Evolutionary conservation across 2,329 filamentous ascomycete genomes (phyloP), one percentile per base, ranked within the genome.

Genomic region (Hymenoscyphus albidus): DNA sequence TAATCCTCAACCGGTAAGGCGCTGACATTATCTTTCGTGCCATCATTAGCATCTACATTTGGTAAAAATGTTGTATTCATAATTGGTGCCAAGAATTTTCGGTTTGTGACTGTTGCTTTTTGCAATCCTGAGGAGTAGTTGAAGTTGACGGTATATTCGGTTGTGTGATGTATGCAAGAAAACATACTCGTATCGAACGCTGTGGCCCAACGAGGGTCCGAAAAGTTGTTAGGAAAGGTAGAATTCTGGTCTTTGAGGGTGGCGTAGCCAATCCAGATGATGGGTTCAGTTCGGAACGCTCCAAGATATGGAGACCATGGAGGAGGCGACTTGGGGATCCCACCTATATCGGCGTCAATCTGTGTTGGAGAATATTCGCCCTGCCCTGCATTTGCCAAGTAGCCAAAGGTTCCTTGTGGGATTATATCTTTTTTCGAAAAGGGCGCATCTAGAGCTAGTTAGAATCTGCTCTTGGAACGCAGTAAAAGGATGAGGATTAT

Each of bases 221-320:
- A 62, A 13, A 35, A 57, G 32, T 61, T 61, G 14, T 16, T 3
- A 10, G 60, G 60, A 14, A 56, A 27, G 3, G 60, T 6, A 14
- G 38, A 16, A n/a, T 44, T 56, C 9, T 10, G 16, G 27, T 62
- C 51, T 18, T 40, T 55, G 60, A 62, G 44, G 12, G 16, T 18
- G 10, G 60, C 56, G n/a, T 62, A 38, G 14, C 60, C 60, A n/a
- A 62, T 38, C 60, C 60, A 62, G 12, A 62, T 14, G 18, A 62
- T 40, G 4, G 60, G 60, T n/a, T 62, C 62, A 12, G 55, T 63
- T 35, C 62, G 27, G 22, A 59, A 63, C 12, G 56, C 32, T 38
- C 57, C 55, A 12, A 59, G 40, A 59, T 51, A 16, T 31, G 13
- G 18, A 13, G 61, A 32, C 35, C 39, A 62, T 31, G 55, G 55